These are phyloP conservation scores for Thalassiosira pacifica DNA, from an alignment of 352 stramenopile genomes.

Conservation along the genomic window DNA sequence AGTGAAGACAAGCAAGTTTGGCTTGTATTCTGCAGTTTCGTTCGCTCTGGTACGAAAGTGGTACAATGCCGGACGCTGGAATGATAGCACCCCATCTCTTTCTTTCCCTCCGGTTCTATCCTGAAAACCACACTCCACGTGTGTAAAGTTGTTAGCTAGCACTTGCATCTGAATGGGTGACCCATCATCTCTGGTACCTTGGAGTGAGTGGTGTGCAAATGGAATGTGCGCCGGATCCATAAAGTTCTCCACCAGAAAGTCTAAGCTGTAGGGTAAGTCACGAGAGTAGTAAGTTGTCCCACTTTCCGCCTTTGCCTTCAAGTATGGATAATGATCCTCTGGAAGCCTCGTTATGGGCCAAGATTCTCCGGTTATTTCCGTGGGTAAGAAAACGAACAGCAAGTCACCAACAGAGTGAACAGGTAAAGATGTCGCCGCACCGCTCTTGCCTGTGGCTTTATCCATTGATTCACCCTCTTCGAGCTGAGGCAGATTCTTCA, in stretches of 20 bases:
- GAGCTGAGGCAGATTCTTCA: conserved; percentile 70
- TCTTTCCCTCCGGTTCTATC: conserved; percentile 48
- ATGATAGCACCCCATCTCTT: conserved; percentile 65
- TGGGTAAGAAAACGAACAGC: conserved; percentile 71
- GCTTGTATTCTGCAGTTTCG: conserved; percentile 36
- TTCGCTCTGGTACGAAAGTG: conserved; percentile 58
- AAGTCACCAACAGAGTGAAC: conserved; percentile 63
- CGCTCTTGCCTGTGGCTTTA: not conserved
- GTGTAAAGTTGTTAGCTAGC: conserved; percentile 55
- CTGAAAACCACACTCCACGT: conserved; percentile 58
- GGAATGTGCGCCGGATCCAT: conserved; percentile 82
- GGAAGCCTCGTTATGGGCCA: conserved; percentile 39
- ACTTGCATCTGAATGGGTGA: conserved; percentile 77
- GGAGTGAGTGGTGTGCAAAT: conserved; percentile 79
- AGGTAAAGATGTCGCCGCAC: conserved; percentile 52
- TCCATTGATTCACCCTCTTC: conserved; percentile 34
- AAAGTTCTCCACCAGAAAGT: conserved; percentile 84
- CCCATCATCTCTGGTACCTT: conserved; percentile 68
- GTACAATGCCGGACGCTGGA: conserved; percentile 69
- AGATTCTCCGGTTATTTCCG: conserved; percentile 53
- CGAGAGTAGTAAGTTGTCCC: conserved; percentile 54
- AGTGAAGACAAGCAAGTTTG: conserved; percentile 49
- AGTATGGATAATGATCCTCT: conserved; percentile 35
- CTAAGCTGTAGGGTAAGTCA: conserved; percentile 82
- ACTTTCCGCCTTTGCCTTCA: conserved; percentile 45